Evolutionary conservation across 2,329 filamentous ascomycete species (phyloP).

Genomic region (Sporothrix pseudoabietina): DNA sequence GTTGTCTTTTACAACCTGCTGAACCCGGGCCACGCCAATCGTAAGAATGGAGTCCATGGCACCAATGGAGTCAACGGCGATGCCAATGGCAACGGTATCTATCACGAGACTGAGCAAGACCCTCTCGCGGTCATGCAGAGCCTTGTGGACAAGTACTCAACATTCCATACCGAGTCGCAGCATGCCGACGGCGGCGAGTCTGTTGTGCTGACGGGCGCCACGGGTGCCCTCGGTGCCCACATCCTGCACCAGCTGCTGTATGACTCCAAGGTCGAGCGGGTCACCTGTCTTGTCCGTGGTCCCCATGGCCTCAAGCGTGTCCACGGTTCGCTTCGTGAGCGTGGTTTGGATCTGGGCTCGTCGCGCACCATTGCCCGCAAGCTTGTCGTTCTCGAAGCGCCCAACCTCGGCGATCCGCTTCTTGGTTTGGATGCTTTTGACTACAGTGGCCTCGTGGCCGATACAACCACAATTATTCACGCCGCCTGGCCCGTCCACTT

Average conservation of each 20-base stretch:
- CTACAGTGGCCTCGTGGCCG: constrained; percentile 38
- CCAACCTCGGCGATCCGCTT: constrained; percentile 24
- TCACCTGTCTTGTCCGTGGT: constrained; percentile 41
- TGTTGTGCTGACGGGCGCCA: constrained; percentile 47
- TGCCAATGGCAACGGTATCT: background rate
- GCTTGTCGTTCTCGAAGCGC: constrained; percentile 29
- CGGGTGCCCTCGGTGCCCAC: constrained; percentile 49
- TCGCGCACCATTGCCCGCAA: constrained; percentile 4
- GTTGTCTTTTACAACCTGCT: constrained; percentile 37
- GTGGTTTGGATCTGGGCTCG: constrained; percentile 22
- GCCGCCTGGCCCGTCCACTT: constrained; percentile 56
- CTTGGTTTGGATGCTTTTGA: constrained; percentile 44
- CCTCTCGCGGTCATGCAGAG: constrained; percentile 43
- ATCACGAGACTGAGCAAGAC: background rate
- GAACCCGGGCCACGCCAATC: constrained; percentile 27
- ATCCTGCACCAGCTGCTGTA: constrained; percentile 44
- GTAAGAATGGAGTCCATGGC: constrained; percentile 31
- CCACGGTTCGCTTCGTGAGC: constrained; percentile 28
- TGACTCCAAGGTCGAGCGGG: constrained; percentile 40
- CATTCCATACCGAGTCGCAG: constrained; percentile 38
- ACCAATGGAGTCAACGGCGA: background rate
- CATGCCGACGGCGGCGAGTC: constrained; percentile 20
- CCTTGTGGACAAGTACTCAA: constrained; percentile 50
- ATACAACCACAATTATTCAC: constrained; percentile 49
- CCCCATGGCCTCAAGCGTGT: constrained; percentile 30